Conservation (phyloP, 2,329 filamentous ascomycete genomes). For the Paramyrothecium sp. region DNA sequence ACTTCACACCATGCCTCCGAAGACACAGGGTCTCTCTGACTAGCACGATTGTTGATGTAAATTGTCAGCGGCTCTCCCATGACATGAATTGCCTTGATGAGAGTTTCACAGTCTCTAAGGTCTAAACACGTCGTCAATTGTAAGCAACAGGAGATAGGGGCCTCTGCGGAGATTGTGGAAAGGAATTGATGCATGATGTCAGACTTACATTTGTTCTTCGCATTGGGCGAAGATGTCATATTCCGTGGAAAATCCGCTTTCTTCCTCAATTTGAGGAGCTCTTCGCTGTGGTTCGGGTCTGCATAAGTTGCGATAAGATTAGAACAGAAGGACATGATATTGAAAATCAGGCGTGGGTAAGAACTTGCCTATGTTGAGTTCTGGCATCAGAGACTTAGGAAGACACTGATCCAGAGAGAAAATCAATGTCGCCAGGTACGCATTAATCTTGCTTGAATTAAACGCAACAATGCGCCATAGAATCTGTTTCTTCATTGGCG, state of each 20-base stretch:
- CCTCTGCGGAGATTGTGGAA: too few species aligned
- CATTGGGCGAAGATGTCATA: neutral
- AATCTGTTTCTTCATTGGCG: neutral
- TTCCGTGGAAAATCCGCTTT: neutral
- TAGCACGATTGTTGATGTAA: constrained; percentile 5
- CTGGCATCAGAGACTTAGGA: too few species aligned
- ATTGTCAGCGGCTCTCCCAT: neutral
- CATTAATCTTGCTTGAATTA: neutral
- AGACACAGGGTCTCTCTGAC: constrained; percentile 1
- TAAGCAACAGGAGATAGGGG: neutral
- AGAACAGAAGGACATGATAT: neutral
- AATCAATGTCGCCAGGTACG: neutral
- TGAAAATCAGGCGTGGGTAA: neutral
- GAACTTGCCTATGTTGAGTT: neutral
- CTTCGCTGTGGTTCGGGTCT: neutral
- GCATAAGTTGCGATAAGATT: neutral
- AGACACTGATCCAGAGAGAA: neutral
- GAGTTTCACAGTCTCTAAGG: constrained; percentile 10
- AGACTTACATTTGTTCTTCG: neutral
- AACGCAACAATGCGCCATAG: neutral
- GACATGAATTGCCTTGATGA: constrained; percentile 12
- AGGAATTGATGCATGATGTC: neutral
- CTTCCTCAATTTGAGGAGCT: neutral
- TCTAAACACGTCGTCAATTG: constrained; percentile 6
- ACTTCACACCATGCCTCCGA: constrained; percentile 16